phyloP scores from a whole-genome alignment of 257 asterid genomes.

The Ilex asprella region DNA sequence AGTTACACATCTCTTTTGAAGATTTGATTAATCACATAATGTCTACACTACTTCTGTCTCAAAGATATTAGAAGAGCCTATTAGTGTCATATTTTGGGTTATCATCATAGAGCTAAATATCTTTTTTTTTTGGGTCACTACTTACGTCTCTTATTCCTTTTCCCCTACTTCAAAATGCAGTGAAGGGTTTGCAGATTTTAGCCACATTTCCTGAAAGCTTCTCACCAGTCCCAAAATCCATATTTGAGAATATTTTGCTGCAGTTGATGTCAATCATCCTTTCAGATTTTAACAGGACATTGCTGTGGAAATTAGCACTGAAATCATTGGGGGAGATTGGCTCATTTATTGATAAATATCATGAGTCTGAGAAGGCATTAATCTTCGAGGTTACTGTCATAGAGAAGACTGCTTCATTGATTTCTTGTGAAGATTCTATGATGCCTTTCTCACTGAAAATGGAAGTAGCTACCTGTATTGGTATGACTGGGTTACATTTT shows the following conservation, averaged over 20 bases:
- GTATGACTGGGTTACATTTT: slow-evolving; percentile 49
- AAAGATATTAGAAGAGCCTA: too few relatives aligned
- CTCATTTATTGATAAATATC: slow-evolving; percentile 38
- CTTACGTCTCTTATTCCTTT: slow-evolving; percentile 7
- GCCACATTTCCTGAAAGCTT: slow-evolving; percentile 78
- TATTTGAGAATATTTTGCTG: slow-evolving; percentile 52
- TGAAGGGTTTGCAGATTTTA: slow-evolving; percentile 73
- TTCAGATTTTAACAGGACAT: slow-evolving; percentile 43
- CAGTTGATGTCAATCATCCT: slow-evolving; percentile 50
- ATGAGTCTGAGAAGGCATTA: slow-evolving; percentile 45
- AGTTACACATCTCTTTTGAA: too few relatives aligned
- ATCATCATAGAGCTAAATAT: too few relatives aligned
- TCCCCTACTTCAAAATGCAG: slow-evolving; percentile 39
- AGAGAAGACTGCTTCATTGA: slow-evolving; percentile 46
- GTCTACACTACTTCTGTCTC: too few relatives aligned
- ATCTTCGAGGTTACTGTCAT: slow-evolving; percentile 64
- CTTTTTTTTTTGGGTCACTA: too few relatives aligned
- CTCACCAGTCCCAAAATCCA: slow-evolving; percentile 36
- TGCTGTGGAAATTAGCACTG: slow-evolving; percentile 55
- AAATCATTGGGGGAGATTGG: slow-evolving; percentile 69
- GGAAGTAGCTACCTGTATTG: slow-evolving; percentile 67
- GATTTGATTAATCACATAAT: too few relatives aligned
- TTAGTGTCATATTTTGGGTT: too few relatives aligned
- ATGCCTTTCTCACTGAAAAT: slow-evolving; percentile 56
- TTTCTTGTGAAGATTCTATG: slow-evolving; percentile 47